These are phyloP conservation scores for Coprinellus aureogranulatus DNA, from an alignment of 768 basidiomycete genomes.

Conservation along the genomic window DNA sequence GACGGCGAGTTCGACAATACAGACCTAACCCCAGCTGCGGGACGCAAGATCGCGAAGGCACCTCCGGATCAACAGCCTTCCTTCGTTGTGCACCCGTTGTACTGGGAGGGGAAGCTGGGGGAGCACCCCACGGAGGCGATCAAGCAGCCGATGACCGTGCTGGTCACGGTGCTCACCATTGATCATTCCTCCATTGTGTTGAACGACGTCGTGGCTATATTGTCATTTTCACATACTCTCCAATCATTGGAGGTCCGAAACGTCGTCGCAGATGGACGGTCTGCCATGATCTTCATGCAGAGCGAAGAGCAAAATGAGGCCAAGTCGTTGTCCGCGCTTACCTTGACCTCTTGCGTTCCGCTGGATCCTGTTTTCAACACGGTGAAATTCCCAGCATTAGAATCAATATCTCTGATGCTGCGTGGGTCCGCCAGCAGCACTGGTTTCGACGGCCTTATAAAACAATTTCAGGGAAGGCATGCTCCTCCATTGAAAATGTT, in stretches of 20 bases:
- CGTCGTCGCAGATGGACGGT: background rate
- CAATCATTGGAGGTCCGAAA: background rate
- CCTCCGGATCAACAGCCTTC: background rate
- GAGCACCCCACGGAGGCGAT: background rate
- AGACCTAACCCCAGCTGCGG: background rate
- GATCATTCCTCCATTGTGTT: background rate
- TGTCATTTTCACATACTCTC: background rate
- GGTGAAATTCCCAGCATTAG: too few species aligned
- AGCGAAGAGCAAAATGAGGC: too few species aligned
- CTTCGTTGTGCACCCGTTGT: background rate
- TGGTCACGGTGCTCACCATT: background rate
- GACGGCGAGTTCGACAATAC: too few species aligned
- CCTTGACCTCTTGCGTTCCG: too few species aligned
- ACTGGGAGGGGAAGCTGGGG: background rate
- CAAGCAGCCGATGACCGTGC: too few species aligned
- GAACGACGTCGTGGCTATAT: background rate
- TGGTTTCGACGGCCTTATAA: too few species aligned
- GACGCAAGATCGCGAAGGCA: background rate
- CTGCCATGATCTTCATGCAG: background rate
- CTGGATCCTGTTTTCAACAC: too few species aligned
- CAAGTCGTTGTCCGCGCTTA: too few species aligned
- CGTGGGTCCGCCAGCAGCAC: too few species aligned
- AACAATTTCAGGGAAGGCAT: too few species aligned
- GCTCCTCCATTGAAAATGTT: too few species aligned
- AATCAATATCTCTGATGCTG: too few species aligned